Conservation (phyloP, 208 protist species). For the Sergeia podlipaevii region DNA sequence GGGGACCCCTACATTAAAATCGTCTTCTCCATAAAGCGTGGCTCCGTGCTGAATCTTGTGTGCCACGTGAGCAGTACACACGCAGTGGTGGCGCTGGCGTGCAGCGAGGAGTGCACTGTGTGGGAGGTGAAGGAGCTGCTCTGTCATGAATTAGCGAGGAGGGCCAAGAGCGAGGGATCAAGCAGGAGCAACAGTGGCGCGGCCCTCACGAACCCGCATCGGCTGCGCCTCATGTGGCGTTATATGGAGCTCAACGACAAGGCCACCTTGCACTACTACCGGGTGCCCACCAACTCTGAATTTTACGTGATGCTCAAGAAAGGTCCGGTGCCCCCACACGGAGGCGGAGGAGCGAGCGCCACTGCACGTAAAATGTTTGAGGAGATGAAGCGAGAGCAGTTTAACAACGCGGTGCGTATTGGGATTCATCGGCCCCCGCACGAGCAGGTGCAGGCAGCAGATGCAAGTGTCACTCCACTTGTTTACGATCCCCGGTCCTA, state of each 20-base stretch:
- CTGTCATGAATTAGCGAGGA: constrained; percentile 34
- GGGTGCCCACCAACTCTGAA: constrained; percentile 71
- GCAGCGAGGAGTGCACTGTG: constrained; percentile 46
- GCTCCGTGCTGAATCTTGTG: constrained; percentile 61
- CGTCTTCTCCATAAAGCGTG: constrained; percentile 59
- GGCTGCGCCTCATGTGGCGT: constrained; percentile 73
- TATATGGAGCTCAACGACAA: constrained; percentile 87
- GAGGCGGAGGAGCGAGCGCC: too few relatives aligned
- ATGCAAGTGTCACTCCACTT: too few relatives aligned
- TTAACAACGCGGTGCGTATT: constrained; percentile 9
- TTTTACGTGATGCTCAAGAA: constrained; percentile 36
- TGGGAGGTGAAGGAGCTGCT: constrained; percentile 77
- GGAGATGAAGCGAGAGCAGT: background rate
- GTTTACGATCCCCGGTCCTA: too few relatives aligned
- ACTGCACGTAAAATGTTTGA: background rate
- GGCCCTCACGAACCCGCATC: constrained; percentile 33
- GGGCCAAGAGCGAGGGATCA: constrained; percentile 15
- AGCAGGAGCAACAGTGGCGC: background rate
- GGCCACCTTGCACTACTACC: constrained; percentile 80
- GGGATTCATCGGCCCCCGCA: too few relatives aligned
- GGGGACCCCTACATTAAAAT: constrained; percentile 85
- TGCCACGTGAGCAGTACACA: constrained; percentile 24
- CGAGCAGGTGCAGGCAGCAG: too few relatives aligned
- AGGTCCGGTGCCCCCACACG: too few relatives aligned
- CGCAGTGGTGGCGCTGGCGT: constrained; percentile 36